Evolutionary conservation across 352 stramenopile species (phyloP).

Genomic region (Halophytophthora batemanensis): DNA sequence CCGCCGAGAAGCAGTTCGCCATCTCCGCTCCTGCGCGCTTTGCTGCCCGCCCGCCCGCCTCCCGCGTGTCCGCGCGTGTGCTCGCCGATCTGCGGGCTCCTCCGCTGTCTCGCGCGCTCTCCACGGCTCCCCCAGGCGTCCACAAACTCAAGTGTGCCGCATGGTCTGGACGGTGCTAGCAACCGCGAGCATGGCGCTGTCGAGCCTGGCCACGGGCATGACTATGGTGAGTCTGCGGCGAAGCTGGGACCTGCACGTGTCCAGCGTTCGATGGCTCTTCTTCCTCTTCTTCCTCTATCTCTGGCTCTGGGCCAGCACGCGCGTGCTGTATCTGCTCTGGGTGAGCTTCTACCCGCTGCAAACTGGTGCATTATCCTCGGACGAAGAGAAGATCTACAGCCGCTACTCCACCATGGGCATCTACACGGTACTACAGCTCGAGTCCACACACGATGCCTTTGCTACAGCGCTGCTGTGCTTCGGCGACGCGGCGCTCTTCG

Average conservation of each 20-base stretch:
- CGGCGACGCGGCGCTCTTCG: constrained; percentile 34
- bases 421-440: constrained; percentile 21
- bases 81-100: too few relatives aligned
- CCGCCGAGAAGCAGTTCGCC: too few relatives aligned
- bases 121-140: too few relatives aligned
- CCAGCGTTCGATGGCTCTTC: constrained; percentile 35
- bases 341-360: constrained; percentile 21
- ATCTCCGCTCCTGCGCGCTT: too few relatives aligned
- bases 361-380: too few relatives aligned
- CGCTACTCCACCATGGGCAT: constrained; percentile 26
- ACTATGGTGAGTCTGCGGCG: constrained; percentile 27
- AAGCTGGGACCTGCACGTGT: constrained; percentile 36
- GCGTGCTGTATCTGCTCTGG: constrained; percentile 18
- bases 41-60: too few relatives aligned
- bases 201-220: constrained; percentile 17
- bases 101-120: too few relatives aligned
- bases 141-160: too few relatives aligned
- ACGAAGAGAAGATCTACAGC: constrained; percentile 10
- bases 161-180: constrained; percentile 36
- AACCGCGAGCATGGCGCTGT: constrained; percentile 13
- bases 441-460: constrained; percentile 8
- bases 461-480: constrained; percentile 25
- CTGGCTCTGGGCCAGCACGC: constrained; percentile 20
- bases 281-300: constrained; percentile 40
- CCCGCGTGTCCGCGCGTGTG: too few relatives aligned